Evolutionary conservation across 2,329 filamentous ascomycete species (phyloP).

Genomic region (Sporothrix brunneoviolacea): DNA sequence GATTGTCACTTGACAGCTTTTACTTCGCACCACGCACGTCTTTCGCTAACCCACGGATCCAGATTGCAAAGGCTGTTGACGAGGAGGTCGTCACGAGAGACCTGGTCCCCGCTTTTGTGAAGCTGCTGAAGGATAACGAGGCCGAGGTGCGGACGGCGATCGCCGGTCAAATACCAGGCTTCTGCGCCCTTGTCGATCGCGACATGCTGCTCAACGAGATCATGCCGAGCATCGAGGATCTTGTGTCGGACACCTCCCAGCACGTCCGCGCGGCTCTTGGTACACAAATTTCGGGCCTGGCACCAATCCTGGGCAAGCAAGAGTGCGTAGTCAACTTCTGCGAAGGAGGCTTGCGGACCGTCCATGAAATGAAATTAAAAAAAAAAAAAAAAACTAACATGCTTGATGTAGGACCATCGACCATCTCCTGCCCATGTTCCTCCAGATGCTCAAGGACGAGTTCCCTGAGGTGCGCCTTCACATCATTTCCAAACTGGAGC

Average conservation of each 20-base stretch:
- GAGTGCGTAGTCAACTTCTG: conserved; percentile 53
- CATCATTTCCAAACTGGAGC: conserved; percentile 99
- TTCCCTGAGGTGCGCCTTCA: conserved; percentile 97
- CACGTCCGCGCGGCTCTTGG: conserved; percentile 93
- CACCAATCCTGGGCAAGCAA: conserved; percentile 94
- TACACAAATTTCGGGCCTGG: conserved; percentile 93
- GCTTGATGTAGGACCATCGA: conserved; percentile 67
- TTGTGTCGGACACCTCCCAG: conserved; percentile 92
- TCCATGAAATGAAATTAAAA: not conserved
- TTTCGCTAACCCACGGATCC: conserved; percentile 1
- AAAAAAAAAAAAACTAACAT: not conserved
- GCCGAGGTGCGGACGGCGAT: conserved; percentile 96
- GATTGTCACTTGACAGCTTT: too few relatives aligned
- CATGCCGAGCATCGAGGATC: conserved; percentile 91
- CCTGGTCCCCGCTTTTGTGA: conserved; percentile 93
- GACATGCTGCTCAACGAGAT: conserved; percentile 88
- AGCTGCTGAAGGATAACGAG: conserved; percentile 95
- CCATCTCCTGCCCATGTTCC: conserved; percentile 95
- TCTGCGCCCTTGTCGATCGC: conserved; percentile 83
- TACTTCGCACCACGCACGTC: too few relatives aligned
- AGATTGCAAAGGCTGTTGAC: conserved; percentile 98
- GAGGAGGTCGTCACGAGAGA: conserved; percentile 93
- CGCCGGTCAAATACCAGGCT: conserved; percentile 94
- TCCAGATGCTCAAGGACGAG: conserved; percentile 99
- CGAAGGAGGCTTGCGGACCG: not conserved